A percentile compares a stretch with the other conserved stretches of the same genome.
Conservation (phyloP, 441 rosid species). For the Pelargonium cotyledonis region DNA sequence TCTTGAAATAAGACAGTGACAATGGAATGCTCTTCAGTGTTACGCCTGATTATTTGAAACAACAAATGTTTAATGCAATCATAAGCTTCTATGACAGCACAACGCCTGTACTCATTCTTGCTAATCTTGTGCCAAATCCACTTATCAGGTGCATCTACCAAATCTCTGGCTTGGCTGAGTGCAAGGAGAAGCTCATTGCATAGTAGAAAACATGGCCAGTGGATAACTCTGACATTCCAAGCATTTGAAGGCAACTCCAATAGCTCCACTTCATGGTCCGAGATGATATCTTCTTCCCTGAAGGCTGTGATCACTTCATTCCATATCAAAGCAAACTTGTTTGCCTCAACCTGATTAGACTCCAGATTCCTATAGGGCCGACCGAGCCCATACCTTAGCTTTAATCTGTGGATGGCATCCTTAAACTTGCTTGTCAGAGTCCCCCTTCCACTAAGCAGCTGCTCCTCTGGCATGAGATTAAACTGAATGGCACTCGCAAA, state of each 20-base stretch:
- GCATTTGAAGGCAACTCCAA: constrained; percentile 73
- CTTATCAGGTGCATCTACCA: constrained; percentile 80
- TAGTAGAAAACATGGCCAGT: constrained; percentile 85
- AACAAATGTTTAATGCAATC: constrained; percentile 39
- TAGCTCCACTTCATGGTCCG: constrained; percentile 72
- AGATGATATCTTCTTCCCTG: constrained; percentile 87
- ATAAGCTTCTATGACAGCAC: neutral
- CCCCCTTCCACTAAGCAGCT: constrained; percentile 64
- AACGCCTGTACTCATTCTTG: neutral
- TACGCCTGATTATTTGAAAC: constrained; percentile 48
- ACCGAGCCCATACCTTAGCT: constrained; percentile 86
- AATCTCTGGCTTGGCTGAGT: constrained; percentile 75
- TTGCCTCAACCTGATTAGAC: constrained; percentile 79
- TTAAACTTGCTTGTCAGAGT: constrained; percentile 58
- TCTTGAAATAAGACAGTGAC: constrained; percentile 62
- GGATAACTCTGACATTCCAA: constrained; percentile 75
- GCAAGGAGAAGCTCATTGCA: constrained; percentile 85
- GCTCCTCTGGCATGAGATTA: constrained; percentile 90
- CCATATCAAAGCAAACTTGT: constrained; percentile 83
- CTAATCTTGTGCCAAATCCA: constrained; percentile 54
- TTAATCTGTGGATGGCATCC: constrained; percentile 69
- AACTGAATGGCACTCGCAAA: constrained; percentile 91
- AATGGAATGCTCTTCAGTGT: constrained; percentile 72
- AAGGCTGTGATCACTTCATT: constrained; percentile 67
- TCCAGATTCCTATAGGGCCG: constrained; percentile 79